These are phyloP conservation scores for Cymbopogon citratus DNA, from an alignment of 176 grass and related monocot genomes.

Conservation along the genomic window DNA sequence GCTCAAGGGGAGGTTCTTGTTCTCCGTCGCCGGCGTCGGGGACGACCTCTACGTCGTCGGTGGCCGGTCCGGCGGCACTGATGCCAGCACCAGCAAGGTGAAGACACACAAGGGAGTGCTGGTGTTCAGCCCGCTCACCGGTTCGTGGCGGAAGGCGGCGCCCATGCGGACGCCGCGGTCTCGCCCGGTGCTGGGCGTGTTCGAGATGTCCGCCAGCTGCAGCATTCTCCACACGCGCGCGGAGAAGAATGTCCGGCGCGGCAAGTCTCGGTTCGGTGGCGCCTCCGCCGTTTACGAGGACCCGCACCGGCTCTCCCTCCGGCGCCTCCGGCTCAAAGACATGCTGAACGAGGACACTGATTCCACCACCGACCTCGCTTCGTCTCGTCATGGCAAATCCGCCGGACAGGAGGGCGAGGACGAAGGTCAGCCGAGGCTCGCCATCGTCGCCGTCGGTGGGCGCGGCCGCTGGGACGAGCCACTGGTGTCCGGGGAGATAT, in stretches of 20 bases:
- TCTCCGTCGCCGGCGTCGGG: conserved; percentile 56
- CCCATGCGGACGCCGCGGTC: conserved; percentile 66
- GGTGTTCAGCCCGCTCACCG: conserved; percentile 61
- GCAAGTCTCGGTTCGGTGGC: conserved; percentile 36
- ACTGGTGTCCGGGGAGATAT: conserved; percentile 73
- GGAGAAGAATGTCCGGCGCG: conserved; percentile 4
- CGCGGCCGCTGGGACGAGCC: conserved; percentile 74
- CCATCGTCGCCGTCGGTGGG: conserved; percentile 68
- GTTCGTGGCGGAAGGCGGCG: conserved; percentile 61
- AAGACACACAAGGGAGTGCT: conserved; percentile 66
- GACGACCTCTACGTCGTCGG: conserved; percentile 67
- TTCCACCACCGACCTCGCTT: neutral
- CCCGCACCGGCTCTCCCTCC: conserved; percentile 56
- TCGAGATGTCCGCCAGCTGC: conserved; percentile 49
- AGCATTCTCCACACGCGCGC: conserved; percentile 38
- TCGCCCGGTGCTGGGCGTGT: conserved; percentile 61
- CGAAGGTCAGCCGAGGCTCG: conserved; percentile 29
- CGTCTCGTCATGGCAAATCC: neutral
- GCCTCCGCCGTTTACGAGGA: conserved; percentile 76
- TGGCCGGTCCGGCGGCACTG: conserved; percentile 41
- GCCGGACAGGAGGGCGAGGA: neutral
- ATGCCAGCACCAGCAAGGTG: conserved; percentile 15
- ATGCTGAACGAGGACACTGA: conserved; percentile 51
- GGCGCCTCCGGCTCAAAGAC: conserved; percentile 55
- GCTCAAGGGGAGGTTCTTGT: conserved; percentile 49